phyloP scores from a whole-genome alignment of 2,329 filamentous ascomycete species.

The Ophiostoma triangulosporum region DNA sequence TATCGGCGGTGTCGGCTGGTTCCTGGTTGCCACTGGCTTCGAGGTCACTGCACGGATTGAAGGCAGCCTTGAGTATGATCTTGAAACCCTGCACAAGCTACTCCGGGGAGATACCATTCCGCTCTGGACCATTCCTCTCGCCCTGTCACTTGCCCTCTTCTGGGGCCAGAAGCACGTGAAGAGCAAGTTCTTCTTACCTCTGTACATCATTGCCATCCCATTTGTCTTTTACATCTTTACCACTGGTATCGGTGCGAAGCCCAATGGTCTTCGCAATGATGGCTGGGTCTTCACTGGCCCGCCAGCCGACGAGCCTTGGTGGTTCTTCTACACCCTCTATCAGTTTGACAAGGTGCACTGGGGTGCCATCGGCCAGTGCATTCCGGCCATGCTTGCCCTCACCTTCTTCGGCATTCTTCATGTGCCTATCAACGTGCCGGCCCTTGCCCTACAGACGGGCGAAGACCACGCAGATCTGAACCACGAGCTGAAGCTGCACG shows the following conservation, averaged over 20 bases:
- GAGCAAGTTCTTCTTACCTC: conserved; percentile 74
- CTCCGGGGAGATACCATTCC: conserved; percentile 59
- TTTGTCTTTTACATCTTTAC: conserved; percentile 68
- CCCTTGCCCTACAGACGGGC: conserved; percentile 75
- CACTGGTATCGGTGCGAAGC: conserved; percentile 51
- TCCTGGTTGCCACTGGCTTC: conserved; percentile 79
- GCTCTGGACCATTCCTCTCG: conserved; percentile 72
- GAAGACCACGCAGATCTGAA: conserved; percentile 90
- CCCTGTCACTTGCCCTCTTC: conserved; percentile 63
- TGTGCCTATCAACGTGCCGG: conserved; percentile 95
- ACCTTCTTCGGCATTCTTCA: conserved; percentile 97
- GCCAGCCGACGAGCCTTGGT: conserved; percentile 78
- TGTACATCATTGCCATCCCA: conserved; percentile 72
- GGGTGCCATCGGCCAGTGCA: conserved; percentile 66
- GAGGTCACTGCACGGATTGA: conserved; percentile 86
- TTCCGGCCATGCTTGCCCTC: conserved; percentile 90
- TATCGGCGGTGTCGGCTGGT: conserved; percentile 94
- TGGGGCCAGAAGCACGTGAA: conserved; percentile 61
- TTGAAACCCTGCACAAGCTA: conserved; percentile 62
- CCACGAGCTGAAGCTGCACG: conserved; percentile 81
- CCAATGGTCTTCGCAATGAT: conserved; percentile 50
- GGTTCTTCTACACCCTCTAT: conserved; percentile 94
- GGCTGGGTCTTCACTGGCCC: conserved; percentile 93
- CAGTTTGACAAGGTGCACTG: conserved; percentile 72
- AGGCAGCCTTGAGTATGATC: conserved; percentile 70